phyloP scores from a whole-genome alignment of 2,329 filamentous ascomycete genomes.

The Alternaria alternata region DNA sequence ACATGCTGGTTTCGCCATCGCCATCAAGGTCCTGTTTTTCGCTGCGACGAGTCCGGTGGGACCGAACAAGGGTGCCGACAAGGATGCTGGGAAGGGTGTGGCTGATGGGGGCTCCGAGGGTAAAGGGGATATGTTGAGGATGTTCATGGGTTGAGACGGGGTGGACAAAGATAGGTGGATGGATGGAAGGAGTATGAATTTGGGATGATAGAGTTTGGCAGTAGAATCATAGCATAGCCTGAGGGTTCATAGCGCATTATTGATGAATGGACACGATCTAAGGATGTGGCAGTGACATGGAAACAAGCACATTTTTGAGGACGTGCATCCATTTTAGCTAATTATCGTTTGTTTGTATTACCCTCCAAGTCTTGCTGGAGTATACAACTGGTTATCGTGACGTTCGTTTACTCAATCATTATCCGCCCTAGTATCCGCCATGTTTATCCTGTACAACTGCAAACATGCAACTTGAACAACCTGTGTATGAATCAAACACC shows the following conservation, averaged over 20 bases:
- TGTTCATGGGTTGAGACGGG: conserved; percentile 9
- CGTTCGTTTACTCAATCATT: neutral
- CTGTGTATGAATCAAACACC: neutral
- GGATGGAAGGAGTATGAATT: neutral
- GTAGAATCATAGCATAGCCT: neutral
- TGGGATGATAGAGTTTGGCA: neutral
- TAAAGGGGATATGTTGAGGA: conserved; percentile 22
- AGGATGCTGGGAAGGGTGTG: conserved; percentile 22
- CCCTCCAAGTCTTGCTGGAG: neutral
- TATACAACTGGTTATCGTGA: neutral
- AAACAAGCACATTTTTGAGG: neutral
- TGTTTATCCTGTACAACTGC: neutral
- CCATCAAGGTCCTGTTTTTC: conserved; percentile 98
- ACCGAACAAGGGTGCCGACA: conserved; percentile 34
- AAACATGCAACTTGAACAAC: neutral
- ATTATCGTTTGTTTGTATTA: neutral
- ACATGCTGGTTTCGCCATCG: conserved; percentile 88
- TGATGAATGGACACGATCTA: neutral
- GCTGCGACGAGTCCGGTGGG: conserved; percentile 62
- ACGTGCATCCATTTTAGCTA: neutral
- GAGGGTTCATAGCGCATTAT: neutral
- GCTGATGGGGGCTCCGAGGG: neutral
- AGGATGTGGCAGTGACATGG: neutral
- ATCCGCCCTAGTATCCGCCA: neutral
- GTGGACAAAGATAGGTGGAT: neutral